Conservation (phyloP, 805 yeast species). For the Clavispora phyllophila region DNA sequence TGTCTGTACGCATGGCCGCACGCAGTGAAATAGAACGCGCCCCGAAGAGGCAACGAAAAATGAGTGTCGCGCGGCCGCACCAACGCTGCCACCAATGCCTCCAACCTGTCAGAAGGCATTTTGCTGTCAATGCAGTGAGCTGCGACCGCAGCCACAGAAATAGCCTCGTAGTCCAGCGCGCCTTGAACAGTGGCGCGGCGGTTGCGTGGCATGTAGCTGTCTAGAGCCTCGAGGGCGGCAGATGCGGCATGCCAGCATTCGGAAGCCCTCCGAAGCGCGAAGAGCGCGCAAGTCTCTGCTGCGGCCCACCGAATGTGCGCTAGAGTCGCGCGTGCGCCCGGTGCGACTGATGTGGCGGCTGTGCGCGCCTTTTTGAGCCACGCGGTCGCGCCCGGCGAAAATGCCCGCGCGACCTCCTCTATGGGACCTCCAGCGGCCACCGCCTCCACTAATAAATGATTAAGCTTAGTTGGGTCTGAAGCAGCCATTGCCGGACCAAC, state of each 20-base stretch:
- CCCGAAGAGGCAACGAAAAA: background rate
- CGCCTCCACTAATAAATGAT: background rate
- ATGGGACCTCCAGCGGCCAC: background rate
- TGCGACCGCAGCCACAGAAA: slow-evolving; percentile 8
- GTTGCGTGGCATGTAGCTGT: background rate
- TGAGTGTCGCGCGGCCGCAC: background rate
- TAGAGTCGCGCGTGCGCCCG: background rate
- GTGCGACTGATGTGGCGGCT: background rate
- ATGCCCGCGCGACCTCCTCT: background rate
- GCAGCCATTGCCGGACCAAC: background rate
- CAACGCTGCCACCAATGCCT: background rate
- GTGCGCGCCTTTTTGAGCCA: background rate
- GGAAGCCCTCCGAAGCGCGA: background rate
- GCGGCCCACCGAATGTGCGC: background rate
- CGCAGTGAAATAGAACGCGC: background rate
- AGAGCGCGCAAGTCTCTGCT: background rate
- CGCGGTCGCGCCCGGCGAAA: background rate
- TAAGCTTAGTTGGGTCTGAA: background rate
- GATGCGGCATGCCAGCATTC: background rate
- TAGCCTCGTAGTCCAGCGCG: slow-evolving; percentile 9
- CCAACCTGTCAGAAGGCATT: background rate
- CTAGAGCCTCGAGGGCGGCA: background rate
- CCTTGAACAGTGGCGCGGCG: background rate
- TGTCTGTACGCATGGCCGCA: slow-evolving; percentile 9
- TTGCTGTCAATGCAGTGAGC: slow-evolving; percentile 2